phyloP scores from a whole-genome alignment of 1,139 yeast genomes.

The Nakaseomyces bracarensis region DNA sequence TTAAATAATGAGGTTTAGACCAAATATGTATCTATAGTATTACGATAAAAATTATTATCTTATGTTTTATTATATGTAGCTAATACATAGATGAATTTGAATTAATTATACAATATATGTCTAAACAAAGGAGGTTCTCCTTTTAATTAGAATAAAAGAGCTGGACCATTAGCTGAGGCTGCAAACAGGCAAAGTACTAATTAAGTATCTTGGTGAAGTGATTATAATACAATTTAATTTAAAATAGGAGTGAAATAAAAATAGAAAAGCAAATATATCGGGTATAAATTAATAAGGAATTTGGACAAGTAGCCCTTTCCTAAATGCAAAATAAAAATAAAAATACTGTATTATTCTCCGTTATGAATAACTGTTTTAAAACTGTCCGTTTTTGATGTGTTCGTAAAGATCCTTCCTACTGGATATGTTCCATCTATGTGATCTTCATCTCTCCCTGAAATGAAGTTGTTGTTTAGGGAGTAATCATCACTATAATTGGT shows the following conservation, averaged over 20 bases:
- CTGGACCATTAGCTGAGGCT: too few relatives aligned
- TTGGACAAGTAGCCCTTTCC: too few relatives aligned
- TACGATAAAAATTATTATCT: background rate
- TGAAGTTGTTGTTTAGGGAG: background rate
- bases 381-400: constrained; percentile 5
- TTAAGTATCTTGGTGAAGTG: too few relatives aligned
- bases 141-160: too few relatives aligned
- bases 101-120: too few relatives aligned
- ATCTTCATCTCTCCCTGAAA: background rate
- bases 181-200: too few relatives aligned
- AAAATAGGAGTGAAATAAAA: background rate
- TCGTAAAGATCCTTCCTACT: background rate
- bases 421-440: background rate
- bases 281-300: background rate
- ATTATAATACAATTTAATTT: background rate
- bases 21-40: background rate
- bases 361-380: constrained; percentile 8
- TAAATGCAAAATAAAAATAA: background rate
- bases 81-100: too few relatives aligned
- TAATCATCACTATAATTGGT: constrained; percentile 6
- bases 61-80: background rate
- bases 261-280: background rate
- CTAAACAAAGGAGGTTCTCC: too few relatives aligned
- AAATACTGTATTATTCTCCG: background rate
- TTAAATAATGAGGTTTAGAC: background rate